Conservation (phyloP, 1,139 yeast species). For the Debaryomyces coudertii region DNA sequence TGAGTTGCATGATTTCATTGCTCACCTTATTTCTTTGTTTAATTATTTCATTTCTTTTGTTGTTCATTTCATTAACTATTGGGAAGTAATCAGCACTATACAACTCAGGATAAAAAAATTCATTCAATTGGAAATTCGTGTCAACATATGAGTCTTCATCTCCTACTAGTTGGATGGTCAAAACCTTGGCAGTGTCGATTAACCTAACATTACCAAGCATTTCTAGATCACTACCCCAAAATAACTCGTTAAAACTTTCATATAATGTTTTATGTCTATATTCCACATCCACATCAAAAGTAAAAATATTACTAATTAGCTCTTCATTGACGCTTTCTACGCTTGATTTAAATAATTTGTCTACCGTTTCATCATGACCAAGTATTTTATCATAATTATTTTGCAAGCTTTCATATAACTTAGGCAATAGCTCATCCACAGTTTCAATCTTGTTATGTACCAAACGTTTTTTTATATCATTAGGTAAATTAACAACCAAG, state of each 20-base stretch:
- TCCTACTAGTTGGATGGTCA: slow-evolving; percentile 37
- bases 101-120: slow-evolving; percentile 36
- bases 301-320: slow-evolving; percentile 28
- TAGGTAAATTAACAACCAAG: slow-evolving; percentile 26
- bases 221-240: slow-evolving; percentile 40
- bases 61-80: slow-evolving; percentile 24
- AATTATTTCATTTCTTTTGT: slow-evolving; percentile 19
- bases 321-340: slow-evolving; percentile 33
- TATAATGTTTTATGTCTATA: slow-evolving; percentile 30
- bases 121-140: slow-evolving; percentile 29
- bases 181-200: slow-evolving; percentile 31
- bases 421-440: slow-evolving; percentile 36
- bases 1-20: slow-evolving; percentile 30
- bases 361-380: slow-evolving; percentile 14
- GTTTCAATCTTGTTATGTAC: slow-evolving; percentile 27
- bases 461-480: slow-evolving; percentile 24
- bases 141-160: slow-evolving; percentile 25
- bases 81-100: slow-evolving; percentile 27
- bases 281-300: slow-evolving; percentile 42
- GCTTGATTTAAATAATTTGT: slow-evolving; percentile 24
- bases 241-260: slow-evolving; percentile 37
- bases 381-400: slow-evolving; percentile 18
- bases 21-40: slow-evolving; percentile 23
- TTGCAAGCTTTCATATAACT: slow-evolving; percentile 25
- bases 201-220: slow-evolving; percentile 34